phyloP scores from a whole-genome alignment of 192 early-diverging fungal species.

The Umbelopsis sp. region DNA sequence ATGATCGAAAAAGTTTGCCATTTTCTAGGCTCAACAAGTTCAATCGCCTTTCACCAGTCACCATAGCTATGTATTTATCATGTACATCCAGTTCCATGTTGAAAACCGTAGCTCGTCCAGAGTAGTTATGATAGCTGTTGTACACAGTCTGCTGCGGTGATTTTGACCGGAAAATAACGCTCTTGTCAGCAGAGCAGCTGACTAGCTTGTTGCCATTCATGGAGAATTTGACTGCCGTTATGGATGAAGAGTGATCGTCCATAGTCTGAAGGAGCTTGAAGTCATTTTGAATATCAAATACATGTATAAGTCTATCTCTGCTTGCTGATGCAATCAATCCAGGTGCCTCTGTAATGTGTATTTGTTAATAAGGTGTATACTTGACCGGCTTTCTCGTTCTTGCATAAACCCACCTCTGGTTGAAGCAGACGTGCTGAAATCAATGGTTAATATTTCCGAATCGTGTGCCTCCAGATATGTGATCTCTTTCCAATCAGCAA shows the following conservation, averaged over 20 bases:
- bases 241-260: conserved; percentile 85
- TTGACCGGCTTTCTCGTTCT: neutral
- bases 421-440: conserved; percentile 54
- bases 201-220: conserved; percentile 65
- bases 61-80: conserved; percentile 59
- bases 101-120: conserved; percentile 70
- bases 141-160: conserved; percentile 42
- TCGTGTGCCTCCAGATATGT: conserved; percentile 77
- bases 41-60: conserved; percentile 72
- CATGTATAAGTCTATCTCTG: conserved; percentile 76
- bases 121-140: conserved; percentile 68
- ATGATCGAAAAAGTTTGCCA: conserved; percentile 66
- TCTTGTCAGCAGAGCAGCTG: conserved; percentile 84
- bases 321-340: conserved; percentile 71
- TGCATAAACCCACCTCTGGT: conserved; percentile 22
- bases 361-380: neutral
- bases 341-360: conserved; percentile 34
- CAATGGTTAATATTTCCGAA: conserved; percentile 76
- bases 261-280: conserved; percentile 75
- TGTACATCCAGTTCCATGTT: conserved; percentile 68
- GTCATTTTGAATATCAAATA: conserved; percentile 65
- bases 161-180: conserved; percentile 68
- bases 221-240: conserved; percentile 73
- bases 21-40: conserved; percentile 60
- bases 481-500: conserved; percentile 61